Base-by-base conservation (phyloP, 345 rosid species). In the Hibiscus tridactylites region DNA sequence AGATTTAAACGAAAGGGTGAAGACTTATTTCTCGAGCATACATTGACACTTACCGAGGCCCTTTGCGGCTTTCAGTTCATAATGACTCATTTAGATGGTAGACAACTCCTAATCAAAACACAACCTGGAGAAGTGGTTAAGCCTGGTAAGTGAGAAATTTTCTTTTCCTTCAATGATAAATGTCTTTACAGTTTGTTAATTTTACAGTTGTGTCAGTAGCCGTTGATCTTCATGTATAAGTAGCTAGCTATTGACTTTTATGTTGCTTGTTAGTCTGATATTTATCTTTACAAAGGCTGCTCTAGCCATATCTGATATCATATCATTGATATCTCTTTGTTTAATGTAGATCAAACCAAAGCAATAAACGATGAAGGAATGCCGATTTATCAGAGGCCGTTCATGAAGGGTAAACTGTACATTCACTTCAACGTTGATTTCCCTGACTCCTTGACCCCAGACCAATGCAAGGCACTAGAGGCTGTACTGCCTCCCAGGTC, bases 311-410 rank as follows among this genome's bases (percentile, higher is more conserved):
- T 63, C 4, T 10, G 9, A 6, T 11, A 31, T 62, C 61, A 49
- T 56, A 58, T 1, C 42, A 35, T 61, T 16, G 10, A 44, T 50
- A 4, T 10, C n/a, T n/a, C 76, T 24, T 39, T 21, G 8, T 64
- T 9, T 35, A 13, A 73, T 29, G 2, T 71, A 89, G 94, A 81
- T 61, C 91, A 87, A 66, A 80, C 59, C 81, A 91, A 89, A 83
- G 92, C 88, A 1, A 82, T 88, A 63, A 86, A 82, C 15, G 95
- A 88, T 6, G 95, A 91, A 68, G 97, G 95, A 28, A 91, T 91
- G 97, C 95, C 95, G 0, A 78, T 79, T 47, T 80, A 89, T 74
- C 82, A 79, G 62, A 79, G 91, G 80, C 90, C 95, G 2, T 89
- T 89, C 84, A 88, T 89, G 92, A 91, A 46, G 75, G 95, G 97